A percentile compares a stretch with the other conserved stretches of the same genome.
phyloP scores from a whole-genome alignment of 805 yeast species.

The Cyberlindnera xylosilytica region DNA sequence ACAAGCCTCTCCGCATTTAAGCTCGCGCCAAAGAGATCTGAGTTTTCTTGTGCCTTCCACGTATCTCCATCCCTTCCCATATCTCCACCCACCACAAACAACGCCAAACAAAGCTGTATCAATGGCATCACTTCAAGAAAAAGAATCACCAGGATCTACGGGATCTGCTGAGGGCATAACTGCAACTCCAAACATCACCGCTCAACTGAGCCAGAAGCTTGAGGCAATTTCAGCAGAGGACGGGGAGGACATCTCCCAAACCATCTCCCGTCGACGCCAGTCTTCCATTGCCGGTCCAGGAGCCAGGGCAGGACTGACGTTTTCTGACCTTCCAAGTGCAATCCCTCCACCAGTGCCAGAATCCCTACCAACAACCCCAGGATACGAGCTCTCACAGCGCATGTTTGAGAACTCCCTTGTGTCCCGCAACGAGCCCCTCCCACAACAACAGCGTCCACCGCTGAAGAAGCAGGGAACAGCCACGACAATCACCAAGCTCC shows the following conservation, averaged over 20 bases:
- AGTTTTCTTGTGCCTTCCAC: too few relatives aligned
- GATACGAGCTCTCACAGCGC: conserved; percentile 28
- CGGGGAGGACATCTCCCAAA: conserved; percentile 1
- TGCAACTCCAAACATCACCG: too few relatives aligned
- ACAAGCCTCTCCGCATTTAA: too few relatives aligned
- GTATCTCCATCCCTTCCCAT: too few relatives aligned
- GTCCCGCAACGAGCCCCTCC: neutral
- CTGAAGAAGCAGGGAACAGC: conserved; percentile 11
- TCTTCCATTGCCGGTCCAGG: conserved; percentile 2
- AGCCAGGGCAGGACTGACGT: conserved; percentile 11
- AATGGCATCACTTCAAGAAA: too few relatives aligned
- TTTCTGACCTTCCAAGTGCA: conserved; percentile 12
- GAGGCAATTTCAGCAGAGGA: neutral
- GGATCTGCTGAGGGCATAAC: too few relatives aligned
- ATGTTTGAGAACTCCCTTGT: conserved; percentile 14
- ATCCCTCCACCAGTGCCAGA: conserved; percentile 39
- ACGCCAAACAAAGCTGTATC: too few relatives aligned
- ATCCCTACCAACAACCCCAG: conserved; percentile 41
- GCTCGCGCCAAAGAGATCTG: too few relatives aligned
- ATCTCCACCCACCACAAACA: too few relatives aligned
- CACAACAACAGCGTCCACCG: conserved; percentile 13
- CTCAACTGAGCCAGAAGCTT: neutral
- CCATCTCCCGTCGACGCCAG: conserved; percentile 13
- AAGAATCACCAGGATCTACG: too few relatives aligned
- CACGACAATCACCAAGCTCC: conserved; percentile 12